These are phyloP conservation scores for Phytophthora constricta DNA, from an alignment of 352 stramenopile genomes.

Conservation along the genomic window DNA sequence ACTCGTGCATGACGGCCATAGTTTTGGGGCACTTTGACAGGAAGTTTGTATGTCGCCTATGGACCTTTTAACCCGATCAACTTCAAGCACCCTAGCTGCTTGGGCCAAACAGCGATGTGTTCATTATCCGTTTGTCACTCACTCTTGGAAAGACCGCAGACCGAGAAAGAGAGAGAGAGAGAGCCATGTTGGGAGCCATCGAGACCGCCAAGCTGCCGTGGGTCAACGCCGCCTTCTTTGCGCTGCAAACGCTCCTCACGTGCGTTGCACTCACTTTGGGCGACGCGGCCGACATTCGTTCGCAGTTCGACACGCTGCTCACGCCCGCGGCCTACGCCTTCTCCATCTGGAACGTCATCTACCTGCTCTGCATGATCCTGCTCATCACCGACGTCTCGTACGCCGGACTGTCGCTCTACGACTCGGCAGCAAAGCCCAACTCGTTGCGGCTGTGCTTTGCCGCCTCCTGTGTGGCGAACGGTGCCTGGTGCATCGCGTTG, in stretches of 20 bases:
- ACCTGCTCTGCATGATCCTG: constrained; percentile 64
- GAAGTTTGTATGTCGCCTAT: too few relatives aligned
- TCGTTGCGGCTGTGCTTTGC: constrained; percentile 63
- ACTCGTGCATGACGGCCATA: not conserved
- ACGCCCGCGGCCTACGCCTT: constrained; percentile 64
- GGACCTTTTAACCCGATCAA: not conserved
- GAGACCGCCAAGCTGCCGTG: constrained; percentile 41
- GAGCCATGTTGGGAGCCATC: constrained; percentile 6
- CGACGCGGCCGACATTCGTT: constrained; percentile 29
- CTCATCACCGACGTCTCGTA: constrained; percentile 62
- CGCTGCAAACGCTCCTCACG: constrained; percentile 55
- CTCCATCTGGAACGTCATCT: constrained; percentile 75
- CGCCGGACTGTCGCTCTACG: constrained; percentile 55
- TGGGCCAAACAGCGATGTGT: not conserved
- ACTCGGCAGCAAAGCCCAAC: constrained; percentile 47
- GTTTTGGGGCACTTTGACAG: not conserved
- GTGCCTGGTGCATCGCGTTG: constrained; percentile 62
- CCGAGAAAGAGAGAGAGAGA: constrained; percentile 23
- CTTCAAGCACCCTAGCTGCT: not conserved
- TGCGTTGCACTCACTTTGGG: constrained; percentile 42
- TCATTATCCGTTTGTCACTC: constrained; percentile 11
- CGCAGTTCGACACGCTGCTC: constrained; percentile 53
- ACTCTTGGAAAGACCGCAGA: too few relatives aligned
- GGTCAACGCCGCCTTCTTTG: constrained; percentile 65
- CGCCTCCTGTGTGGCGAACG: constrained; percentile 56